Percentiles rank a stretch among this genome's conserved stretches.
phyloP scores from a whole-genome alignment of 1,139 yeast genomes.

The Magnusiomyces starmeri region DNA sequence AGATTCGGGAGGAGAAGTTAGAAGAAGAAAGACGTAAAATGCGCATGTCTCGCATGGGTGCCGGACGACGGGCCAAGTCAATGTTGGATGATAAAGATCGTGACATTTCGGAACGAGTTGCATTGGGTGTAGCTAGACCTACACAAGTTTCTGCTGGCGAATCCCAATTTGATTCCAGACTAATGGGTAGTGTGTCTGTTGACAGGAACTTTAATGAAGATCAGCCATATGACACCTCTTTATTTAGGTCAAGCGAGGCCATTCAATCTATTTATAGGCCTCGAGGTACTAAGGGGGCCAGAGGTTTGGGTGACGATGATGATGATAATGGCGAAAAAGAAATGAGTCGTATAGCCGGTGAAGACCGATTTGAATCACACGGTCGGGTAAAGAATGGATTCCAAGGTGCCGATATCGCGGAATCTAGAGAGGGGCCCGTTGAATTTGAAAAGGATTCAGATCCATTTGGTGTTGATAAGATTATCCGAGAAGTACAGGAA shows the following conservation, averaged over 20 bases:
- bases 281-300: conserved; percentile 20
- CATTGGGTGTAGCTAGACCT: conserved; percentile 45
- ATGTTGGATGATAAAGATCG: conserved; percentile 42
- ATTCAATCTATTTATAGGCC: conserved; percentile 45
- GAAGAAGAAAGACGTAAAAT: conserved; percentile 43
- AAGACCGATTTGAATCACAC: conserved; percentile 35
- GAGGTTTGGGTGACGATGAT: conserved; percentile 18
- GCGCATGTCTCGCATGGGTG: conserved; percentile 40
- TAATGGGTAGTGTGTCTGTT: conserved; percentile 42
- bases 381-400: conserved; percentile 27
- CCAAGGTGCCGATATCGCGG: conserved; percentile 22
- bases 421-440: conserved; percentile 41
- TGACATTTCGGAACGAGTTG: conserved; percentile 49
- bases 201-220: conserved; percentile 36
- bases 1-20: conserved; percentile 40
- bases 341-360: conserved; percentile 31
- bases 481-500: conserved; percentile 25
- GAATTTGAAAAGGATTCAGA: conserved; percentile 42
- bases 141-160: conserved; percentile 33
- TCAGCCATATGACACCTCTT: conserved; percentile 49
- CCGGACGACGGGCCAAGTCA: conserved; percentile 39
- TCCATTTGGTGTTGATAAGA: conserved; percentile 22
- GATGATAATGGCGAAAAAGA: conserved; percentile 28
- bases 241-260: conserved; percentile 47
- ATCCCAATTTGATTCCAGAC: conserved; percentile 48